Evolutionary conservation across 768 basidiomycete species (phyloP).

Genomic region (Tricholoma terreum): DNA sequence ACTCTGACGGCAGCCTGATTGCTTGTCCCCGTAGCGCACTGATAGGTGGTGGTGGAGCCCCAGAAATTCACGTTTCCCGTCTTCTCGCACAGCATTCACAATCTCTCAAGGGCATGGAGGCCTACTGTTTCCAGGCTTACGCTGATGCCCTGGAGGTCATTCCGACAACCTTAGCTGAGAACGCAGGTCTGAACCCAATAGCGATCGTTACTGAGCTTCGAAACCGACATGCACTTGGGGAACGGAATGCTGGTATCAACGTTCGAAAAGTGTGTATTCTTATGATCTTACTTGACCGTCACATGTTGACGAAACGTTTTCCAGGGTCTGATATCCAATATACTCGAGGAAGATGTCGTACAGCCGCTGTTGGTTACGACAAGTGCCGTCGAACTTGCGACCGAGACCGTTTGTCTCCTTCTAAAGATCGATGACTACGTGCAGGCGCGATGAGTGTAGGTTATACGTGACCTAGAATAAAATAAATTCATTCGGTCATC

Average conservation of each 20-base stretch:
- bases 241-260: constrained; percentile 94
- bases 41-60: constrained; percentile 95
- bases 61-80: constrained; percentile 96
- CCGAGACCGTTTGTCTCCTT: constrained; percentile 95
- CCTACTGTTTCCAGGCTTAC: constrained; percentile 98
- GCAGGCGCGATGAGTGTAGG: constrained; percentile 53
- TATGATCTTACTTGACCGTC: neutral
- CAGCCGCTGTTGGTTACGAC: constrained; percentile 95
- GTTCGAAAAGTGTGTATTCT: constrained; percentile 77
- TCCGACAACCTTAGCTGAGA: constrained; percentile 96
- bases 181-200: constrained; percentile 97
- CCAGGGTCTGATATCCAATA: constrained; percentile 95
- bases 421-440: constrained; percentile 96
- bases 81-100: constrained; percentile 88
- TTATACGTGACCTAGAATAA: neutral
- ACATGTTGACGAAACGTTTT: neutral
- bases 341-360: constrained; percentile 95
- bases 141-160: constrained; percentile 98
- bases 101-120: constrained; percentile 95
- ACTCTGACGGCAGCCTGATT: neutral
- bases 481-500: neutral
- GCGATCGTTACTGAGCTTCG: constrained; percentile 97
- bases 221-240: constrained; percentile 94
- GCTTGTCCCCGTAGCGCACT: constrained; percentile 53
- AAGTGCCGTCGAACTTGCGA: constrained; percentile 90